phyloP scores from a whole-genome alignment of 352 stramenopile genomes.

The Globisporangium viniferum region DNA sequence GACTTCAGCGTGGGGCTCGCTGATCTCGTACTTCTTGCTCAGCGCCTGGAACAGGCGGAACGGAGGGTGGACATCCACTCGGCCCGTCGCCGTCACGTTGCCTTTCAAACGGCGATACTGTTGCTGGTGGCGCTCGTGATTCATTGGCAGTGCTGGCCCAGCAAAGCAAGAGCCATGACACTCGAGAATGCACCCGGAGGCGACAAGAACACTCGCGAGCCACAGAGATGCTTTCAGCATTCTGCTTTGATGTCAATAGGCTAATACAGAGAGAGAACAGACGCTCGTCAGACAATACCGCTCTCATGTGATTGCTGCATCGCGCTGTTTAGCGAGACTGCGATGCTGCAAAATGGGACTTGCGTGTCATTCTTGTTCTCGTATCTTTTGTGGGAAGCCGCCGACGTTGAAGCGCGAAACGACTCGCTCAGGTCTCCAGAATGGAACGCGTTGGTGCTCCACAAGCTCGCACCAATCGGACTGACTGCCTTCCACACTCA shows the following conservation, averaged over 20 bases:
- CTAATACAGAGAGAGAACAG: neutral
- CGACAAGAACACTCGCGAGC: neutral
- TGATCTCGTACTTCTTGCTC: constrained; percentile 5
- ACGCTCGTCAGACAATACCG: neutral
- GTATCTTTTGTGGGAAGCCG: neutral
- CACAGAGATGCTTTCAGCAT: neutral
- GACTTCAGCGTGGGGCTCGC: neutral
- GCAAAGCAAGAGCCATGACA: neutral
- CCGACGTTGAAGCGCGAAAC: neutral
- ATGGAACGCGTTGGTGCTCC: neutral
- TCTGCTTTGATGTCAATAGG: neutral
- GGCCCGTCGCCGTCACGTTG: neutral
- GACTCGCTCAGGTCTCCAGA: neutral
- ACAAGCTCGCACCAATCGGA: too few species aligned
- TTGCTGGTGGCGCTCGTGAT: neutral
- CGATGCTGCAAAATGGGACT: neutral
- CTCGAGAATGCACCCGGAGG: neutral
- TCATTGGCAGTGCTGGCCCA: too few species aligned
- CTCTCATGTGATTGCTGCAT: neutral
- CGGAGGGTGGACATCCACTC: neutral
- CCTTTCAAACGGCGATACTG: neutral
- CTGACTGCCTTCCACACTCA: too few species aligned
- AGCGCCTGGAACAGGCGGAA: constrained; percentile 6
- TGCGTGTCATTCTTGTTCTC: neutral
- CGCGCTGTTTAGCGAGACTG: neutral